A percentile compares a stretch with the other conserved stretches of the same genome.
phyloP scores from a whole-genome alignment of 2,329 filamentous ascomycete species.

The Colletotrichum godetiae region DNA sequence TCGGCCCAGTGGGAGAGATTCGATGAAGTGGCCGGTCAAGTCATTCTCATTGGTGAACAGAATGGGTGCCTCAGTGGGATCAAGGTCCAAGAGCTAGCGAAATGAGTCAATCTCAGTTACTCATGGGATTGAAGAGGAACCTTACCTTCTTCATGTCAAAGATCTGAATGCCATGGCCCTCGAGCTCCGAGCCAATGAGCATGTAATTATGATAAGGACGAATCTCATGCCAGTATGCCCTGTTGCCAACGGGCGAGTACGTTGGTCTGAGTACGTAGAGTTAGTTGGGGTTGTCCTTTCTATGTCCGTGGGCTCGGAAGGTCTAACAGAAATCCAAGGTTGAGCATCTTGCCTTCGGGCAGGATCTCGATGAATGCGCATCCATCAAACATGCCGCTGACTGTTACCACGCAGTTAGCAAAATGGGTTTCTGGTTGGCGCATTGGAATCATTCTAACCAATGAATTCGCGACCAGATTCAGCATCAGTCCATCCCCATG shows the following conservation, averaged over 20 bases:
- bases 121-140: too few relatives aligned
- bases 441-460: not conserved
- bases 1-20: constrained; percentile 48
- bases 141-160: constrained; percentile 66
- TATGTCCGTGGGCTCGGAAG: not conserved
- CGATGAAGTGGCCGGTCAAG: constrained; percentile 43
- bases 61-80: constrained; percentile 47
- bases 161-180: constrained; percentile 67
- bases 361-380: constrained; percentile 57
- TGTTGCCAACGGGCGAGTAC: constrained; percentile 29
- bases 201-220: constrained; percentile 46
- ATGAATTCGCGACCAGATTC: constrained; percentile 46
- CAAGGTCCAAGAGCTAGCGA: constrained; percentile 50
- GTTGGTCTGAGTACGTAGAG: constrained; percentile 10
- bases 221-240: constrained; percentile 49
- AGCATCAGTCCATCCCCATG: constrained; percentile 56
- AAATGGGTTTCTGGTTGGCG: too few relatives aligned
- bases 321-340: constrained; percentile 53
- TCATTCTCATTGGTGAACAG: constrained; percentile 43
- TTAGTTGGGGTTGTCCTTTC: not conserved
- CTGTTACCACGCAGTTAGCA: not conserved
- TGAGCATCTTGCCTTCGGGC: constrained; percentile 53
- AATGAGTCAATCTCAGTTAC: not conserved
- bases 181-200: constrained; percentile 52
- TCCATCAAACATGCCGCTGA: constrained; percentile 49